Percentiles rank a stretch among this genome's conserved stretches.
These are phyloP conservation scores for Acanthamoeba lenticulata DNA, from an alignment of 208 protist genomes.

Conservation along the genomic window DNA sequence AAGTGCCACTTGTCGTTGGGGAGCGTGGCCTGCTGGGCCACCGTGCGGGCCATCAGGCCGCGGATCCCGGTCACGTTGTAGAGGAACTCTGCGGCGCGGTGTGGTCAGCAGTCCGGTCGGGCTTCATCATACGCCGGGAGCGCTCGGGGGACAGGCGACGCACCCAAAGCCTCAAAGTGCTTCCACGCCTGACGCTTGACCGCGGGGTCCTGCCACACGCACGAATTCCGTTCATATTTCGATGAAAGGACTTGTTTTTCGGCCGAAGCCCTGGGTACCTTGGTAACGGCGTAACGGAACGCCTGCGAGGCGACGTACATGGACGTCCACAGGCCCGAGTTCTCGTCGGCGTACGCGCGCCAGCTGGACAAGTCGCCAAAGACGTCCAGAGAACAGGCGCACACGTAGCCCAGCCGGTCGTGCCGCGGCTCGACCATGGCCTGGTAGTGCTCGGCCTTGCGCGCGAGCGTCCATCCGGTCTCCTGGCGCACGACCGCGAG, in stretches of 20 bases:
- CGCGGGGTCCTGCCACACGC: background rate
- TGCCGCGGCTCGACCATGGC: slow-evolving; percentile 41
- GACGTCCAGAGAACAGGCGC: background rate
- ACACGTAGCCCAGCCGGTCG: slow-evolving; percentile 53
- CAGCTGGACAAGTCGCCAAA: slow-evolving; percentile 56
- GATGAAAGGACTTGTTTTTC: background rate
- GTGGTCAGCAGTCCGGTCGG: too few relatives aligned
- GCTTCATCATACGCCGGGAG: background rate
- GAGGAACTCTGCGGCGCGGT: slow-evolving; percentile 47
- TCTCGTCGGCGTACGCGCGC: background rate
- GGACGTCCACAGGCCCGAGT: slow-evolving; percentile 73
- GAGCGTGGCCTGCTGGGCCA: slow-evolving; percentile 8
- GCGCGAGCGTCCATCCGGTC: slow-evolving; percentile 48
- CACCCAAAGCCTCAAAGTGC: slow-evolving; percentile 66
- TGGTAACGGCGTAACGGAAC: slow-evolving; percentile 71
- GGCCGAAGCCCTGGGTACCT: background rate
- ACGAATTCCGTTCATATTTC: background rate
- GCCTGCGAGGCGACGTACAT: slow-evolving; percentile 64
- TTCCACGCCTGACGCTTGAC: slow-evolving; percentile 64
- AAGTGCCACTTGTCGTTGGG: slow-evolving; percentile 33
- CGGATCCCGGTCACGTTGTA: slow-evolving; percentile 59
- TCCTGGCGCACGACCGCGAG: slow-evolving; percentile 38
- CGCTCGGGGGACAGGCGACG: background rate
- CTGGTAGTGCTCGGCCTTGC: slow-evolving; percentile 67
- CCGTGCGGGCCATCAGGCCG: slow-evolving; percentile 62